phyloP scores from a whole-genome alignment of 768 basidiomycete species.

The Paxillus rubicundulus region DNA sequence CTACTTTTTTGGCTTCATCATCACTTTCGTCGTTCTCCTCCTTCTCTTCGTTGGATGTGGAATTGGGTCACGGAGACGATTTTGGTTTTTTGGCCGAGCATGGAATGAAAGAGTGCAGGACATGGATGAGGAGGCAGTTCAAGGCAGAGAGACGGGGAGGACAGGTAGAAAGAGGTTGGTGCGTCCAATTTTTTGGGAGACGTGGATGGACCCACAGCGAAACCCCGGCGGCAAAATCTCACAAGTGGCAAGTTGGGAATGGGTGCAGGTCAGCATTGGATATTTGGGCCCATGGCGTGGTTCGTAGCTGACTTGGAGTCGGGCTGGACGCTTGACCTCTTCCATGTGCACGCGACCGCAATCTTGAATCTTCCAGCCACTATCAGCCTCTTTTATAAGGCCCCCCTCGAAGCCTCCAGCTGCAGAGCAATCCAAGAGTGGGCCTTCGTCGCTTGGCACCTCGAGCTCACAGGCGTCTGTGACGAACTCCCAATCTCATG shows the following conservation, averaged over 20 bases:
- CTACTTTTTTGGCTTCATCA: constrained; percentile 34
- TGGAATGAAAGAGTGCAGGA: constrained; percentile 22
- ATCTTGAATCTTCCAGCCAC: constrained; percentile 11
- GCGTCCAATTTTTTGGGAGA: constrained; percentile 19
- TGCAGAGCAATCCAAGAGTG: not conserved
- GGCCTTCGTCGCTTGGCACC: not conserved
- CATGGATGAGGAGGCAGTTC: constrained; percentile 9
- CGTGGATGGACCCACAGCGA: constrained; percentile 12
- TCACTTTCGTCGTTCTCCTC: constrained; percentile 35
- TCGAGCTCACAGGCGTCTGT: not conserved
- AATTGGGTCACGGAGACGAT: constrained; percentile 44
- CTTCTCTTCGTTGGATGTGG: constrained; percentile 53
- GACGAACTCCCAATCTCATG: not conserved
- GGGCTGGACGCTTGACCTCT: no score
- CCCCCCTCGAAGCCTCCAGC: constrained; percentile 6
- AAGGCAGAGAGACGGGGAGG: constrained; percentile 5
- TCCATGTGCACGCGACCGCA: no score
- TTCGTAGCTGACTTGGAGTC: no score
- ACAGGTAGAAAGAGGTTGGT: constrained; percentile 13
- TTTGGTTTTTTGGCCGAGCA: constrained; percentile 14
- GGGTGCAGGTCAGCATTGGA: constrained; percentile 24
- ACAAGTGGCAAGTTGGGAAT: constrained; percentile 10
- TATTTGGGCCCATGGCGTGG: no score
- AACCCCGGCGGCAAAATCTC: not conserved
- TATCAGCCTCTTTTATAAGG: constrained; percentile 21